A percentile compares a stretch with the other conserved stretches of the same genome.
phyloP scores from a whole-genome alignment of 305 asterid species.

The Fraxinus floribunda region DNA sequence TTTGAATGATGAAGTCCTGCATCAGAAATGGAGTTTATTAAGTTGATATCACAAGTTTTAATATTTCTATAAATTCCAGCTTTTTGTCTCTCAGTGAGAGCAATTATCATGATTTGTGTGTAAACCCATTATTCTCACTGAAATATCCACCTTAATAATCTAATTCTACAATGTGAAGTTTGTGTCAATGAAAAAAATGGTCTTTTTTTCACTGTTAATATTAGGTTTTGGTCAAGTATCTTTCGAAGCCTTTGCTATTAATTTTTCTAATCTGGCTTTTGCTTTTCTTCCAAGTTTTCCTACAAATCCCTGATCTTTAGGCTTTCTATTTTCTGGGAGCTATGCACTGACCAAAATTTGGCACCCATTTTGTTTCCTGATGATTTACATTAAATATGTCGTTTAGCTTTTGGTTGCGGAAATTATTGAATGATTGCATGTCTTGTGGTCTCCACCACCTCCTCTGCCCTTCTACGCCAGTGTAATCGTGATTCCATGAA shows the following conservation, averaged over 20 bases:
- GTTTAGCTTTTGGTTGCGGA: background rate
- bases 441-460: background rate
- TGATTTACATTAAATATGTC: constrained; percentile 1
- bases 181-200: background rate
- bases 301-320: background rate
- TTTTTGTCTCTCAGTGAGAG: background rate
- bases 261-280: background rate
- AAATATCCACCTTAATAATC: background rate
- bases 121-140: background rate
- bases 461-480: background rate
- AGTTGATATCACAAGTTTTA: background rate
- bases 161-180: background rate
- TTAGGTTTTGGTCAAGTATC: background rate
- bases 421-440: background rate
- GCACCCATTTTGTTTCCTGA: background rate
- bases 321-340: constrained; percentile 3
- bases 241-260: background rate
- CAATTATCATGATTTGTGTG: background rate
- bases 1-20: background rate
- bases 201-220: background rate
- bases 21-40: background rate
- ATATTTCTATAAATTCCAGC: background rate
- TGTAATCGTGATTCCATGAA: constrained; percentile 3
- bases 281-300: background rate
- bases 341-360: background rate